These are phyloP conservation scores for Eucalyptus polyanthemos DNA, from an alignment of 345 rosid species.

Conservation along the genomic window DNA sequence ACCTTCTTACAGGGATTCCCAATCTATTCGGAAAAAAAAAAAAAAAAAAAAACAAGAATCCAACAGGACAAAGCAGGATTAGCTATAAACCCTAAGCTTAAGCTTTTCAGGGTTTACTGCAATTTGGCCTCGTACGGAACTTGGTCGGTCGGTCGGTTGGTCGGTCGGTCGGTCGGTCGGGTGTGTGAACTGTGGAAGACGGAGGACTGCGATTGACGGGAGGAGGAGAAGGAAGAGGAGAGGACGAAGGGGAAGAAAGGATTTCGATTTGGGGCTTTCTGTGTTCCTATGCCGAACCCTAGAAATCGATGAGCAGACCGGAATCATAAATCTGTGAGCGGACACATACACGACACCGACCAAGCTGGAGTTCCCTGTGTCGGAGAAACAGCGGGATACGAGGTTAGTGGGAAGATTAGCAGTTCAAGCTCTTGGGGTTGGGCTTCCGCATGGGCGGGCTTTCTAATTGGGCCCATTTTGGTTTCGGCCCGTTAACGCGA, in stretches of 20 bases:
- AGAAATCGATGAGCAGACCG: background rate
- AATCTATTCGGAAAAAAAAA: background rate
- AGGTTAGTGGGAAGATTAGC: background rate
- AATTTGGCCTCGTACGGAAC: background rate
- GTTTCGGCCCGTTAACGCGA: background rate
- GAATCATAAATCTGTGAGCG: background rate
- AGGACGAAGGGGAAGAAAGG: background rate
- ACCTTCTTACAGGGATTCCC: background rate
- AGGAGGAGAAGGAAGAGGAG: background rate
- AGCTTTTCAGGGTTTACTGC: background rate
- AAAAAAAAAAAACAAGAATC: background rate
- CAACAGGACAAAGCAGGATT: background rate
- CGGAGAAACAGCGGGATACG: background rate
- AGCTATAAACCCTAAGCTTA: background rate
- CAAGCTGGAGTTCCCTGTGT: background rate
- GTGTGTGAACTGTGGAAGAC: background rate
- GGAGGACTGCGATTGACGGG: background rate
- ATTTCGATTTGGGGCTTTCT: background rate
- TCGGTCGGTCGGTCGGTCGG: background rate
- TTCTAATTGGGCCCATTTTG: background rate
- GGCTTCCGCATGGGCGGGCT: background rate
- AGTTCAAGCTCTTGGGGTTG: background rate
- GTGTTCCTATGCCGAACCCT: background rate
- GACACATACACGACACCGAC: background rate
- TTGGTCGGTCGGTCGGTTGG: background rate